Conservation (phyloP, 1,139 yeast species). For the Saccharomyces pastorianus region DNA sequence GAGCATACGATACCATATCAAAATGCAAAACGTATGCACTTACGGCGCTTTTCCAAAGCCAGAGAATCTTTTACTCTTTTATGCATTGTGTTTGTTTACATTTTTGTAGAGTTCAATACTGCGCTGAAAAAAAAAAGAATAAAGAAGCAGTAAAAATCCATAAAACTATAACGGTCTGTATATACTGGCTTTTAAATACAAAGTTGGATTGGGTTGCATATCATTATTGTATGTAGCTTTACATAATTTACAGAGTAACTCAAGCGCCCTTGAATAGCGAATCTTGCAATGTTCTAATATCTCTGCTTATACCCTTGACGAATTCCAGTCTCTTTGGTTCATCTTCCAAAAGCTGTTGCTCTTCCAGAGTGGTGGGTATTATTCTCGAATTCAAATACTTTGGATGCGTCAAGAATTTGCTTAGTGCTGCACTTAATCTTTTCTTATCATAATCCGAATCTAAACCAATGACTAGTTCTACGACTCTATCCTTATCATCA, state of each 20-base stretch:
- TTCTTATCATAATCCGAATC: constrained; percentile 51
- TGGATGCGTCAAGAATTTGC: constrained; percentile 75
- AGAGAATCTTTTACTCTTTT: background rate
- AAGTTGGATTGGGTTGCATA: background rate
- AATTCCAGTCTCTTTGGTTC: constrained; percentile 38
- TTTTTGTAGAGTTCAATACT: background rate
- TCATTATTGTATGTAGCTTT: background rate
- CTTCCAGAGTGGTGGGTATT: constrained; percentile 55
- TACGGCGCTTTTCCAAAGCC: background rate
- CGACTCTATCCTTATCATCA: constrained; percentile 19
- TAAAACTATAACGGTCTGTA: background rate
- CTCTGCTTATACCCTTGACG: constrained; percentile 44
- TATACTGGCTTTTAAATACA: background rate
- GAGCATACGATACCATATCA: background rate
- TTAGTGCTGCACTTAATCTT: constrained; percentile 50
- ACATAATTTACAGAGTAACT: background rate
- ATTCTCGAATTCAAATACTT: constrained; percentile 69
- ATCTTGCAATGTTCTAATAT: constrained; percentile 49
- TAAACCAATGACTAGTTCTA: constrained; percentile 49
- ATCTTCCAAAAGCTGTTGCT: constrained; percentile 47
- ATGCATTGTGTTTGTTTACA: background rate
- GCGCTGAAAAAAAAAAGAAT: background rate
- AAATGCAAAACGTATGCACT: background rate
- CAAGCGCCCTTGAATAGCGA: constrained; percentile 18
- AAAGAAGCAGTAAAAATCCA: background rate